Conservation (phyloP, 805 yeast genomes). For the Alloascoidea hylecoeti region DNA sequence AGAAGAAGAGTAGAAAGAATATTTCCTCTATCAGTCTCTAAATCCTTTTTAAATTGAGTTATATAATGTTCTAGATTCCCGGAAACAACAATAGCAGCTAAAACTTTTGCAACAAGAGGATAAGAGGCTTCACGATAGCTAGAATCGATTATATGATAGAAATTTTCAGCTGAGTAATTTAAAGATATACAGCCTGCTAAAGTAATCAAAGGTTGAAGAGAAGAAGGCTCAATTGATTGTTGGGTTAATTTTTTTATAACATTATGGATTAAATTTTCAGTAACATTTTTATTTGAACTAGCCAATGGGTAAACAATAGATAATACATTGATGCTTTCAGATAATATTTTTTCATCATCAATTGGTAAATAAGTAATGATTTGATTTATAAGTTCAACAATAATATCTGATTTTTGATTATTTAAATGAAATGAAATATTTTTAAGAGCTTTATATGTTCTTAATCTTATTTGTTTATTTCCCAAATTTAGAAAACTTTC, state of each 20-base stretch:
- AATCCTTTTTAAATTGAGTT: constrained; percentile 8
- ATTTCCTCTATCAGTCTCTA: constrained; percentile 8
- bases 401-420: not conserved
- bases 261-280: not conserved
- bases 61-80: constrained; percentile 13
- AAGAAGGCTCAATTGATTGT: too few species aligned
- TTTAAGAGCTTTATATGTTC: not conserved
- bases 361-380: not conserved
- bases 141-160: constrained; percentile 6
- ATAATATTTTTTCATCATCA: not conserved
- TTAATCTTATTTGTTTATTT: not conserved
- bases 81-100: constrained; percentile 9
- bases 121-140: constrained; percentile 5
- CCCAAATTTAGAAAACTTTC: not conserved
- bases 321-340: not conserved
- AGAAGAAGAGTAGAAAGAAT: constrained; percentile 25
- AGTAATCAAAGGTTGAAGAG: too few species aligned
- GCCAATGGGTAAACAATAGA: not conserved
- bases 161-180: too few species aligned
- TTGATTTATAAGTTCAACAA: not conserved
- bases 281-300: not conserved
- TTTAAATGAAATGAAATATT: not conserved
- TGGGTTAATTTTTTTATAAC: too few species aligned
- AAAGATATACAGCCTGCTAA: too few species aligned
- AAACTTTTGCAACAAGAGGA: constrained; percentile 8